Conservation (phyloP, 1,139 yeast genomes). For the Schizosaccharomyces versatilis region DNA sequence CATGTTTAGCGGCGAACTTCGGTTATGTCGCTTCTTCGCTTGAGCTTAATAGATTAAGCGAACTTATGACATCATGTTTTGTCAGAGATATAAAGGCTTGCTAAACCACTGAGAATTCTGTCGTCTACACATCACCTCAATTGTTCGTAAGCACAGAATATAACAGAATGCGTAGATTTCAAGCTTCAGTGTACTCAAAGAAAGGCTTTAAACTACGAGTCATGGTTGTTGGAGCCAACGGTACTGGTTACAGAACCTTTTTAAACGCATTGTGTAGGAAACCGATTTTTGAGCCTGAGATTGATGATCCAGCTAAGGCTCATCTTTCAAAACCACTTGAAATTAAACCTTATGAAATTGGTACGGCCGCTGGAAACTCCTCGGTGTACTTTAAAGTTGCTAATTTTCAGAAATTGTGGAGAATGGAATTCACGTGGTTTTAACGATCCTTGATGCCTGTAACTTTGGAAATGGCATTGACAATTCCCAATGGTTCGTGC, state of each 20-base stretch:
- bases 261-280: constrained; percentile 77
- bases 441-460: constrained; percentile 73
- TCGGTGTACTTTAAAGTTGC: background rate
- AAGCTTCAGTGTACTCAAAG: constrained; percentile 18
- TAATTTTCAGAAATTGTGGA: constrained; percentile 1
- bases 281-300: constrained; percentile 29
- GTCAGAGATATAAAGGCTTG: no score
- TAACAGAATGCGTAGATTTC: background rate
- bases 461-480: constrained; percentile 88
- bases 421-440: constrained; percentile 42
- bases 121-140: no score
- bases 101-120: no score
- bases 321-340: constrained; percentile 28
- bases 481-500: constrained; percentile 22
- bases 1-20: no score
- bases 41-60: no score
- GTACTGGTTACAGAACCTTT: constrained; percentile 67
- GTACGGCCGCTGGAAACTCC: background rate
- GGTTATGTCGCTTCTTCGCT: no score
- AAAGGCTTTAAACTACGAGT: constrained; percentile 66
- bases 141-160: no score
- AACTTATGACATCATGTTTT: no score
- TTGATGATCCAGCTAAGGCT: constrained; percentile 25
- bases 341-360: constrained; percentile 17
- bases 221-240: constrained; percentile 56